Evolutionary conservation across 495 filamentous ascomycete genomes (phyloP).

Genomic region (Penicillium samsonianum): DNA sequence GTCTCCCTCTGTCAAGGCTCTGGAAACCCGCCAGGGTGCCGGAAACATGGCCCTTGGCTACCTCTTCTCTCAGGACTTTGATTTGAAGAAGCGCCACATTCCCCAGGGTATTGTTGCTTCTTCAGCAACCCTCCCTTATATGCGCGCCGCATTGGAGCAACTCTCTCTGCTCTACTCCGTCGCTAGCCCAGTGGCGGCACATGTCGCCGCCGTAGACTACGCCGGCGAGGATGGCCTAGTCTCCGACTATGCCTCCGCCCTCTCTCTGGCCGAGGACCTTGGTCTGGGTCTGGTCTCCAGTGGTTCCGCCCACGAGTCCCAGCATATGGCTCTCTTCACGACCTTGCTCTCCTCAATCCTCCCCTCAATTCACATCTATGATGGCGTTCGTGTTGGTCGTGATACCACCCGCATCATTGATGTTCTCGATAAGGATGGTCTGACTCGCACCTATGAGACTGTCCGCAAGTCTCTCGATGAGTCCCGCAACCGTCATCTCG

Average conservation of each 20-base stretch:
- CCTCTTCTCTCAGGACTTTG: conserved; percentile 94
- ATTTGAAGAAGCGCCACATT: conserved; percentile 83
- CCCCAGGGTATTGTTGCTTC: conserved; percentile 89
- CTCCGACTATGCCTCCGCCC: conserved; percentile 80
- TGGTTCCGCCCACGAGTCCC: conserved; percentile 81
- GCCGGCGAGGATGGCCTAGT: conserved; percentile 70
- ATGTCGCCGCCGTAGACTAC: conserved; percentile 94
- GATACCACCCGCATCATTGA: conserved; percentile 88
- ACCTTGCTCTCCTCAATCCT: conserved; percentile 77
- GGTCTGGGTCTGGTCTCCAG: conserved; percentile 85
- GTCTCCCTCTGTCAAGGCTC: conserved; percentile 69
- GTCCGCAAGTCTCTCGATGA: conserved; percentile 61
- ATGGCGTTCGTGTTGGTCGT: conserved; percentile 81
- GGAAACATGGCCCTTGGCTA: conserved; percentile 93
- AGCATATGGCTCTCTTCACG: conserved; percentile 92
- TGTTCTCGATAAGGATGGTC: conserved; percentile 69
- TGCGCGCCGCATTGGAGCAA: conserved; percentile 86
- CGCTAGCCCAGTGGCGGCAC: conserved; percentile 87
- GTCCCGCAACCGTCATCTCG: conserved; percentile 66
- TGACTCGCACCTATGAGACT: conserved; percentile 69
- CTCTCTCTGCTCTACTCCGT: conserved; percentile 84
- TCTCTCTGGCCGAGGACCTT: conserved; percentile 86
- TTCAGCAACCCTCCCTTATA: conserved; percentile 73
- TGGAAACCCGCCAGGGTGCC: conserved; percentile 88
- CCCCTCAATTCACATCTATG: conserved; percentile 88